Evolutionary conservation across 352 stramenopile genomes (phyloP), one percentile per base, ranked within the genome.

Genomic region (Pseudoperonospora humuli): DNA sequence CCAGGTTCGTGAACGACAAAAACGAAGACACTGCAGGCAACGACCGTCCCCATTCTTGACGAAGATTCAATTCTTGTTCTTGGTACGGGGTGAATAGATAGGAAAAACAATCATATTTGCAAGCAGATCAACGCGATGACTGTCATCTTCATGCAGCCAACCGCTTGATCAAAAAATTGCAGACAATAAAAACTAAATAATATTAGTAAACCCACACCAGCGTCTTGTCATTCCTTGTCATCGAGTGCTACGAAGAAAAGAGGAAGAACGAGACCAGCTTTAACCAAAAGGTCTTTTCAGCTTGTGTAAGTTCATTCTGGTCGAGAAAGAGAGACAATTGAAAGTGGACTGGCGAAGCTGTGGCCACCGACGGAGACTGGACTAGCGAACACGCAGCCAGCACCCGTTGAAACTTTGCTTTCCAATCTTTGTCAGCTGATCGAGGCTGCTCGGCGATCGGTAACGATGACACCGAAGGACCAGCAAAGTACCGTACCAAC

Each of bases 221-320:
- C 28, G 40, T 35, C 24, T 51, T 48, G 14, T 45, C 39, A 37
- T 42, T 54, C 18, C n/a, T 44, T 11, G 10, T 17, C 31, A 39
- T 49, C 21, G 27, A 8, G 34, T 33, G 13, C 13, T 54, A 49
- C 20, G 47, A 56, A 19, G 61, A 62, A 63, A 79, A 77, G 15
- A 80, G 57, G 57, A 81, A 78, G 42, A 82, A 82, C 7, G 72
- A 80, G 33, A 75, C 60, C 27, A 84, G 37, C 36, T 74, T 67
- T 17, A 80, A 42, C 72, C 72, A 84, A 32, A 77, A 78, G 2
- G 54, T 61, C 26, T 67, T 70, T 25, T 79, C 67, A 6, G 33
- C 51, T 34, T 57, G 45, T 10, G 65, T 59, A 17, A 67, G 48
- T 10, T 60, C 43, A 5, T 66, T 45, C 17, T 70, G 38, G 5